A percentile compares a stretch with the other conserved stretches of the same genome.
These are phyloP conservation scores for Solanum megistacrolobum DNA, from an alignment of 257 asterid genomes.

Conservation along the genomic window DNA sequence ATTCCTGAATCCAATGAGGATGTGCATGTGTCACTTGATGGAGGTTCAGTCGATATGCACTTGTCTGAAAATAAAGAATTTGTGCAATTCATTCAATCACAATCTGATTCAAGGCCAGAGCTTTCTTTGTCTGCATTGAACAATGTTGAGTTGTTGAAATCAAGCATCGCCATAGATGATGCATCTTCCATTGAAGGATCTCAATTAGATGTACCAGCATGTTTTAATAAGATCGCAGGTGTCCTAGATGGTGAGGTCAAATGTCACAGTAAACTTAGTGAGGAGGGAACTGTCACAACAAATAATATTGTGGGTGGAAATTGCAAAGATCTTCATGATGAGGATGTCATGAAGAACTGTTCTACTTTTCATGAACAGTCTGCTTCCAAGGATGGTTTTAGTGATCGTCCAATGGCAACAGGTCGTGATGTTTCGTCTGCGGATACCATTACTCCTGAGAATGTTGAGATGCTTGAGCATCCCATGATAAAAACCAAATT, in stretches of 20 bases:
- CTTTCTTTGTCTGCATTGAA: slow-evolving; percentile 13
- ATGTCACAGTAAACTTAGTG: neutral
- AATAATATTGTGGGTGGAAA: slow-evolving; percentile 5
- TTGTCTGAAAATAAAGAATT: neutral
- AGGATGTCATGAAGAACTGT: slow-evolving; percentile 9
- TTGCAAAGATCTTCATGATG: slow-evolving; percentile 4
- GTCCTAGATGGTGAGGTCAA: slow-evolving; percentile 16
- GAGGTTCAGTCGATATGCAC: slow-evolving; percentile 6
- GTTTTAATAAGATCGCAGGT: slow-evolving; percentile 19
- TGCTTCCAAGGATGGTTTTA: neutral
- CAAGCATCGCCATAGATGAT: slow-evolving; percentile 13
- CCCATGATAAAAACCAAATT: neutral
- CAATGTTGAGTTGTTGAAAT: slow-evolving; percentile 12
- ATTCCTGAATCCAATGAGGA: slow-evolving; percentile 14
- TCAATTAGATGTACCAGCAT: slow-evolving; percentile 22
- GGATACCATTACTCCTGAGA: neutral
- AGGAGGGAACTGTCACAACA: neutral
- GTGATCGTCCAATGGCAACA: neutral
- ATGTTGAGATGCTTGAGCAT: neutral
- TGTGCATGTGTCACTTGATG: slow-evolving; percentile 8
- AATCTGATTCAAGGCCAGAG: slow-evolving; percentile 9
- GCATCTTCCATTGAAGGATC: slow-evolving; percentile 17
- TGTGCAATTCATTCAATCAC: neutral
- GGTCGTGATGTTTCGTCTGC: neutral
- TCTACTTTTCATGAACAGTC: slow-evolving; percentile 4